These are phyloP conservation scores for Populus davidiana DNA, from an alignment of 345 rosid species.

Conservation along the genomic window DNA sequence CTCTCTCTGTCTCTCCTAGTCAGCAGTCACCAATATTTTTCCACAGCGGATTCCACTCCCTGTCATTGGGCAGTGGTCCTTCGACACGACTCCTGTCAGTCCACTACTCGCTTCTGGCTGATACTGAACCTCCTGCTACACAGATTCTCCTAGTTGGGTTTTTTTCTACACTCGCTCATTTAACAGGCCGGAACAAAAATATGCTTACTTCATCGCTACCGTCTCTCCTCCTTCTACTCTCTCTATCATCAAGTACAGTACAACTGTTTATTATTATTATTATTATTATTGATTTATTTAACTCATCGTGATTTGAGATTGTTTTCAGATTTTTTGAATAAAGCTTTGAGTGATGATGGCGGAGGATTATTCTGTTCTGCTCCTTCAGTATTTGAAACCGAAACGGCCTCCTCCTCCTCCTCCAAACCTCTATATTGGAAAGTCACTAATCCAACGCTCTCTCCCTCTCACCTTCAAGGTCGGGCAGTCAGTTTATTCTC, in stretches of 20 bases:
- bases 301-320: neutral
- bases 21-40: neutral
- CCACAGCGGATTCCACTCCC: neutral
- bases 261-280: neutral
- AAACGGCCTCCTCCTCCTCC: slow-evolving; percentile 32
- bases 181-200: neutral
- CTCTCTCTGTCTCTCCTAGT: neutral
- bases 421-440: slow-evolving; percentile 68
- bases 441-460: slow-evolving; percentile 77
- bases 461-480: slow-evolving; percentile 91
- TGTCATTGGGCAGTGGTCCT: neutral
- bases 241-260: neutral
- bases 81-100: neutral
- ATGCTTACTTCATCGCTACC: neutral
- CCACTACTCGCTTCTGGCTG: neutral
- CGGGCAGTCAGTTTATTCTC: neutral
- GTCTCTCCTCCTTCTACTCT: neutral
- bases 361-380: slow-evolving; percentile 65
- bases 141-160: too few relatives aligned
- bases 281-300: neutral
- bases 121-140: neutral
- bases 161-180: neutral
- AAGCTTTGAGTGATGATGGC: slow-evolving; percentile 37
- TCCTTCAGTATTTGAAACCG: slow-evolving; percentile 39
- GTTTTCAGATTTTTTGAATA: slow-evolving; percentile 39